These are phyloP conservation scores for Zygoascus bituminiphila DNA, from an alignment of 805 yeast genomes.

Conservation along the genomic window DNA sequence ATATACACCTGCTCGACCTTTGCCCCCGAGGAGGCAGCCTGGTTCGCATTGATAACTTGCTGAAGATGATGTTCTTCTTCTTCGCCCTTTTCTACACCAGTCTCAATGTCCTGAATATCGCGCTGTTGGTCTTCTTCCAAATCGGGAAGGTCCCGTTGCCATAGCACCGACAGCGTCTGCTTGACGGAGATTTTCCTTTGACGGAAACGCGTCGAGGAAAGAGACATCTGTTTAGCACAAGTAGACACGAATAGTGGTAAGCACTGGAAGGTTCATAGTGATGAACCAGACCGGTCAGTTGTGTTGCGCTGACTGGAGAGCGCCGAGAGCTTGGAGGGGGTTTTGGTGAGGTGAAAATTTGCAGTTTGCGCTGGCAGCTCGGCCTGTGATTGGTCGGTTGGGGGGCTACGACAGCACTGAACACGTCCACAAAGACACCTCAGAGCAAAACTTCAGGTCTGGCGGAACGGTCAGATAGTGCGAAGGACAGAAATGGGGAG, in stretches of 20 bases:
- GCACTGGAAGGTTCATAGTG: background rate
- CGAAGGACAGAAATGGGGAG: no score
- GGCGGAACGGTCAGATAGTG: no score
- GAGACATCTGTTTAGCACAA: background rate
- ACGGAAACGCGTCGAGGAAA: slow-evolving; percentile 58
- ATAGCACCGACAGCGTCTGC: slow-evolving; percentile 69
- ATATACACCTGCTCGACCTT: slow-evolving; percentile 58
- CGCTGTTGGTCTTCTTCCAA: slow-evolving; percentile 73
- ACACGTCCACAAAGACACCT: no score
- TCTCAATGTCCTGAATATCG: slow-evolving; percentile 81
- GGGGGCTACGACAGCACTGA: no score
- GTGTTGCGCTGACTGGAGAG: background rate
- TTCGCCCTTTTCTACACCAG: slow-evolving; percentile 97
- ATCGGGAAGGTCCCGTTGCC: slow-evolving; percentile 74
- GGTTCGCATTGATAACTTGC: slow-evolving; percentile 76
- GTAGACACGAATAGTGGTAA: background rate
- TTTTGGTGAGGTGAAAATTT: background rate
- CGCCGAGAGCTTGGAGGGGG: background rate
- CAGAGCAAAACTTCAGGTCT: no score
- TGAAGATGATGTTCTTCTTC: slow-evolving; percentile 96
- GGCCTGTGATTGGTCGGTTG: background rate
- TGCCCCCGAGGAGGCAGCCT: slow-evolving; percentile 46
- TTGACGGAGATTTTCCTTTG: slow-evolving; percentile 93
- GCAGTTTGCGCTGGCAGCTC: no score
- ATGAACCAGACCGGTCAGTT: background rate